Conservation (phyloP, 805 yeast species). For the Sugiyamaella qingdaonensis region DNA sequence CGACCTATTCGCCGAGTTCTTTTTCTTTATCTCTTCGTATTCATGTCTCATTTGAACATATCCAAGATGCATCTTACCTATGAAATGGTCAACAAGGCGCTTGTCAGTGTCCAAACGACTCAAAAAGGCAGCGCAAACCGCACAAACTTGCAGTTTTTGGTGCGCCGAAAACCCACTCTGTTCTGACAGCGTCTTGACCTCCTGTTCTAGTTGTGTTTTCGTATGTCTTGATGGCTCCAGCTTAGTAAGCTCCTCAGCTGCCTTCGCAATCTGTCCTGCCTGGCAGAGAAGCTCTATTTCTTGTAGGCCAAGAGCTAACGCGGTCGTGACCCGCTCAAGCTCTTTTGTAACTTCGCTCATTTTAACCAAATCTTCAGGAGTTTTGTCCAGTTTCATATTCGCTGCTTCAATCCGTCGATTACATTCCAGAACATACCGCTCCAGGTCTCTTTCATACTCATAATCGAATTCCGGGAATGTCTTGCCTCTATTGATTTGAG, state of each 20-base stretch:
- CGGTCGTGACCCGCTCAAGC: slow-evolving; percentile 46
- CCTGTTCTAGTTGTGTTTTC: slow-evolving; percentile 50
- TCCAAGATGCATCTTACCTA: slow-evolving; percentile 82
- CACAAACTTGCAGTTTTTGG: slow-evolving; percentile 87
- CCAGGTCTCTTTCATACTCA: slow-evolving; percentile 45
- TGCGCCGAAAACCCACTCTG: slow-evolving; percentile 77
- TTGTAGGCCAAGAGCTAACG: slow-evolving; percentile 61
- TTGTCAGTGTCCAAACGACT: slow-evolving; percentile 83
- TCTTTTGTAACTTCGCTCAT: slow-evolving; percentile 24
- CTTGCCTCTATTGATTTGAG: slow-evolving; percentile 34
- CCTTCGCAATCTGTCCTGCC: slow-evolving; percentile 47
- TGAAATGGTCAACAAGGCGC: slow-evolving; percentile 82
- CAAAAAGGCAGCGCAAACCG: slow-evolving; percentile 82
- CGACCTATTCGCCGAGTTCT: slow-evolving; percentile 11
- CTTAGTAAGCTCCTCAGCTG: slow-evolving; percentile 42
- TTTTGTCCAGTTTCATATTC: slow-evolving; percentile 59
- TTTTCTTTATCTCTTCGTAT: slow-evolving; percentile 19
- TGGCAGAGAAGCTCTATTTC: slow-evolving; percentile 55
- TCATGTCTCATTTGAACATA: slow-evolving; percentile 64
- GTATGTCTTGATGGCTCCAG: slow-evolving; percentile 40
- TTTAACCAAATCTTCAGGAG: slow-evolving; percentile 66
- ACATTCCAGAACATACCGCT: slow-evolving; percentile 59
- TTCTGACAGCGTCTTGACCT: slow-evolving; percentile 61
- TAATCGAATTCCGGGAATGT: slow-evolving; percentile 44
- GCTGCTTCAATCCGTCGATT: slow-evolving; percentile 62